These are phyloP conservation scores for Sporisorium exsertum DNA, from an alignment of 1,284 basidiomycete genomes.

Conservation along the genomic window DNA sequence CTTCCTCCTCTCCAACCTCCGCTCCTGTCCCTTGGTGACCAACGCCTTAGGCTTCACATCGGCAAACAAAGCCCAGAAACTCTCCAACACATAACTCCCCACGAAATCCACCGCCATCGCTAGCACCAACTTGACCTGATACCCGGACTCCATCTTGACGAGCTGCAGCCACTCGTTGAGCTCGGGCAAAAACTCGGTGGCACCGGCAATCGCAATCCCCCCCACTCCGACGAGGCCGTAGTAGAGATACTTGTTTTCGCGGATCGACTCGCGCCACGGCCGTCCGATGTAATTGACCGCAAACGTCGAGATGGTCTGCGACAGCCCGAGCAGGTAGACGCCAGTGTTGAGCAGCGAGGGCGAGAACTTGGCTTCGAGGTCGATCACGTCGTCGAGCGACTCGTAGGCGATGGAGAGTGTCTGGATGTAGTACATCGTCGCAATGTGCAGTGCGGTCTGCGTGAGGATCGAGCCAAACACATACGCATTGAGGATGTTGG, in stretches of 20 bases:
- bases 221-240: slow-evolving; percentile 61
- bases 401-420: slow-evolving; percentile 53
- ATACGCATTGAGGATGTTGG: slow-evolving; percentile 65
- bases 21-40: slow-evolving; percentile 47
- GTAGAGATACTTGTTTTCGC: slow-evolving; percentile 64
- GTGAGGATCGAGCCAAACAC: slow-evolving; percentile 65
- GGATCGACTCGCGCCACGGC: slow-evolving; percentile 64
- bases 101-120: slow-evolving; percentile 89
- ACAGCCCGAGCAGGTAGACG: slow-evolving; percentile 63
- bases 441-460: slow-evolving; percentile 66
- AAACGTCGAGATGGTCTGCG: slow-evolving; percentile 67
- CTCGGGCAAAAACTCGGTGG: slow-evolving; percentile 87
- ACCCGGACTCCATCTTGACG: slow-evolving; percentile 84
- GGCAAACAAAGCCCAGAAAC: slow-evolving; percentile 88
- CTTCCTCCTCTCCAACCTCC: slow-evolving; percentile 50
- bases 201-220: slow-evolving; percentile 61
- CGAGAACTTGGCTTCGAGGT: slow-evolving; percentile 66
- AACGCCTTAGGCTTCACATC: slow-evolving; percentile 78
- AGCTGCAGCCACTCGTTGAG: slow-evolving; percentile 96
- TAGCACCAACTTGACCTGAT: slow-evolving; percentile 69
- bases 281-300: slow-evolving; percentile 68
- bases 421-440: slow-evolving; percentile 64
- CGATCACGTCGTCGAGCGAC: slow-evolving; percentile 54
- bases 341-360: slow-evolving; percentile 67
- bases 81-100: slow-evolving; percentile 87